Conservation (phyloP, 352 stramenopile species). For the Globisporangium middletonii region DNA sequence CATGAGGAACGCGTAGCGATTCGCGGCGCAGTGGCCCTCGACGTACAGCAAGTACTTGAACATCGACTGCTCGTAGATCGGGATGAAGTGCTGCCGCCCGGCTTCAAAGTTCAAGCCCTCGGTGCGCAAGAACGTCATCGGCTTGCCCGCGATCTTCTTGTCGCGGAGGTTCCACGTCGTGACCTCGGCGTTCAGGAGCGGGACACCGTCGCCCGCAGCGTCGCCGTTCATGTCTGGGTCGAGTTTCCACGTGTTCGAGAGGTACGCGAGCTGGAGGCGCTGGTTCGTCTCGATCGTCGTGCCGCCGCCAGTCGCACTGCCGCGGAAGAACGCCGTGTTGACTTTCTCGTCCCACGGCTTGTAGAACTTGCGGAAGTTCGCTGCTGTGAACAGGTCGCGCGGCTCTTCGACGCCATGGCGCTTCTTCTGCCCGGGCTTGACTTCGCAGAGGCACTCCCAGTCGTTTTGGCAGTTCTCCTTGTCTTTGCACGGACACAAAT, state of each 20-base stretch:
- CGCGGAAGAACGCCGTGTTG: constrained; percentile 97
- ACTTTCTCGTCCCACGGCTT: constrained; percentile 95
- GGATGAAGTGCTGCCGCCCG: constrained; percentile 93
- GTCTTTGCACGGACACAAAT: constrained; percentile 63
- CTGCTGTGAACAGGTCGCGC: constrained; percentile 96
- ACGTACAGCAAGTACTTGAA: constrained; percentile 98
- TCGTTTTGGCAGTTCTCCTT: constrained; percentile 65
- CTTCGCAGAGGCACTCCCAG: constrained; percentile 76
- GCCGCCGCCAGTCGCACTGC: constrained; percentile 93
- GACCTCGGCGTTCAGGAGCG: constrained; percentile 96
- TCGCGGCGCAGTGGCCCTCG: constrained; percentile 96
- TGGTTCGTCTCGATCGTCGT: constrained; percentile 97
- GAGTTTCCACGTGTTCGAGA: constrained; percentile 93
- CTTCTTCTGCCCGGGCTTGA: constrained; percentile 49
- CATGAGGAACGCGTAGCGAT: constrained; percentile 99
- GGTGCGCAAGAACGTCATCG: constrained; percentile 93
- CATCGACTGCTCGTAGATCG: constrained; percentile 97
- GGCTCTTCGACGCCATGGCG: constrained; percentile 63
- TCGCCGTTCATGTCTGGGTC: constrained; percentile 84
- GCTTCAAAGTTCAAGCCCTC: constrained; percentile 85
- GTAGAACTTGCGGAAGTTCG: constrained; percentile 96
- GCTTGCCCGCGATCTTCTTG: constrained; percentile 93
- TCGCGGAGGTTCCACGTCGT: constrained; percentile 95
- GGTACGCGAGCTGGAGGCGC: constrained; percentile 87
- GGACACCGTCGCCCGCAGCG: constrained; percentile 41